Evolutionary conservation across 2,329 filamentous ascomycete species (phyloP).

Genomic region (Pestalotiopsis sp.): DNA sequence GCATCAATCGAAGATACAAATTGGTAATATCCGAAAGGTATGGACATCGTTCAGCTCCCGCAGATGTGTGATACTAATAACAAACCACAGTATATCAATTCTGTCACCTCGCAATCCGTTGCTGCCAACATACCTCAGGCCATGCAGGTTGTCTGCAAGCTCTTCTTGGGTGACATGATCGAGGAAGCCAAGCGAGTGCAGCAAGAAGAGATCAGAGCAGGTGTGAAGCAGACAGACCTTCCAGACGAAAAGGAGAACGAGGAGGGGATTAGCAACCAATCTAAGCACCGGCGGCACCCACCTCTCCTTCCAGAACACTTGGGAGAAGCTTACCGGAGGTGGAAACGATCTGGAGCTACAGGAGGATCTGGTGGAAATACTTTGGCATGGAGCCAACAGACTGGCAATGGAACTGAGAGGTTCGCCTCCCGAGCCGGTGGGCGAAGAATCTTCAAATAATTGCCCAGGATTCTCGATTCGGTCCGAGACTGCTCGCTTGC

Average conservation of each 20-base stretch:
- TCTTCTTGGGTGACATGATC: slow-evolving; percentile 77
- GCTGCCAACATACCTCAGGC: slow-evolving; percentile 73
- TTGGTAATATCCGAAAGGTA: slow-evolving; percentile 70
- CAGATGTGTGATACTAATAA: slow-evolving; percentile 14
- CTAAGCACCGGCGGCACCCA: slow-evolving; percentile 44
- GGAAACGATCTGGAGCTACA: slow-evolving; percentile 65
- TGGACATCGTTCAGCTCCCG: slow-evolving; percentile 25
- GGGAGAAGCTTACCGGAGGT: slow-evolving; percentile 71
- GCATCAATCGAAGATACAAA: slow-evolving; percentile 69
- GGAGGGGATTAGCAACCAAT: slow-evolving; percentile 34
- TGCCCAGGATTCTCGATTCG: neutral
- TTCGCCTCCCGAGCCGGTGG: slow-evolving; percentile 58
- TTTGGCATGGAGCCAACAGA: slow-evolving; percentile 63
- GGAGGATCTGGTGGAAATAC: slow-evolving; percentile 61
- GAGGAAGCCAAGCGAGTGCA: slow-evolving; percentile 73
- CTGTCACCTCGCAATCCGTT: slow-evolving; percentile 79
- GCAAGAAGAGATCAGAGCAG: slow-evolving; percentile 66
- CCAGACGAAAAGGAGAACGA: slow-evolving; percentile 39
- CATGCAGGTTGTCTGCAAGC: slow-evolving; percentile 76
- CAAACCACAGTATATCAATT: slow-evolving; percentile 67
- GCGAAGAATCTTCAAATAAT: slow-evolving; percentile 55
- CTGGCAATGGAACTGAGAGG: slow-evolving; percentile 60
- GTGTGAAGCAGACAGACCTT: slow-evolving; percentile 59
- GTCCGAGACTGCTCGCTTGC: neutral
- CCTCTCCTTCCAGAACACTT: slow-evolving; percentile 76